Conservation (phyloP, 2,329 filamentous ascomycete genomes). For the Aspergillus thermomutatus region DNA sequence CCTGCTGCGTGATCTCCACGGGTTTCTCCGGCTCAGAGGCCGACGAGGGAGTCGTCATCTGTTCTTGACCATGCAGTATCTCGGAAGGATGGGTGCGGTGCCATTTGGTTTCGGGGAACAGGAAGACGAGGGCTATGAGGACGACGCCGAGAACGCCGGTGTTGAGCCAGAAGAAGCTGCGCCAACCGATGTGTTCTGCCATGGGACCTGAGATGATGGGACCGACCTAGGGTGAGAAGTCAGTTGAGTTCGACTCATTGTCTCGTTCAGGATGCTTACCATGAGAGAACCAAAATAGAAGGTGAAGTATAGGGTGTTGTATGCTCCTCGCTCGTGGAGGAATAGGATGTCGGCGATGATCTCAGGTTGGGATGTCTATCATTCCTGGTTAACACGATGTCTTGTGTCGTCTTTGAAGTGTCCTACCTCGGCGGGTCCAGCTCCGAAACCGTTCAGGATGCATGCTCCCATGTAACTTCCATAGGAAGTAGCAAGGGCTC, state of each 20-base stretch:
- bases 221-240: conserved; percentile 22
- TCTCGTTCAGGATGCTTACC: conserved; percentile 30
- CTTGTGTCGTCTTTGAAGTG: not conserved
- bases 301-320: conserved; percentile 60
- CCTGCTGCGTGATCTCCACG: conserved; percentile 5
- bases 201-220: conserved; percentile 61
- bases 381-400: not conserved
- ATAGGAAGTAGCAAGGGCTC: conserved; percentile 57
- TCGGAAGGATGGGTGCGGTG: conserved; percentile 43
- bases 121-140: conserved; percentile 52
- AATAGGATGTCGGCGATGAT: conserved; percentile 65
- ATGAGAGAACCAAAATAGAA: conserved; percentile 62
- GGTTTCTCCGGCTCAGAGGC: conserved; percentile 17
- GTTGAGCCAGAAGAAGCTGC: conserved; percentile 66
- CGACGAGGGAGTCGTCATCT: not conserved
- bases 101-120: conserved; percentile 64
- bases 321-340: conserved; percentile 62
- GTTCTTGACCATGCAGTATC: not conserved
- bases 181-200: conserved; percentile 57
- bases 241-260: too few relatives aligned
- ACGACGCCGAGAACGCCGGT: conserved; percentile 52
- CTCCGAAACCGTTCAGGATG: conserved; percentile 60
- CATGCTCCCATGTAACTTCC: conserved; percentile 62
- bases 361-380: conserved; percentile 55
- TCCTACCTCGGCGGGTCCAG: conserved; percentile 55